phyloP scores from a whole-genome alignment of 2,329 filamentous ascomycete genomes.

The Clonostachys sp. region DNA sequence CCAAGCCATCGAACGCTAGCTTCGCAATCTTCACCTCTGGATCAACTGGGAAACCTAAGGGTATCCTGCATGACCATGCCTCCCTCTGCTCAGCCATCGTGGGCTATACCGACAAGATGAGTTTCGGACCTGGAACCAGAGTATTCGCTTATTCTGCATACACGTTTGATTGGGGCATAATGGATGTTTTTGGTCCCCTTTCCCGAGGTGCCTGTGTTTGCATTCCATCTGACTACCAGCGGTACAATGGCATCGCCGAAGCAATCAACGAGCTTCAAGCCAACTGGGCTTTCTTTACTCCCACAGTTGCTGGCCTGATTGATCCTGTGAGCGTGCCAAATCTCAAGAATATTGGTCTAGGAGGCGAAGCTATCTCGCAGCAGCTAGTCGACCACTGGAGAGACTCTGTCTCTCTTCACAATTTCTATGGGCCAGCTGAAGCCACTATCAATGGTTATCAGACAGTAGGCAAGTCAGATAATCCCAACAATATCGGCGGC shows the following conservation, averaged over 20 bases:
- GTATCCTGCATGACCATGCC: constrained; percentile 4
- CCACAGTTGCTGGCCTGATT: constrained; percentile 11
- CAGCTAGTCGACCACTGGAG: background rate
- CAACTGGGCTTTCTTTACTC: constrained; percentile 4
- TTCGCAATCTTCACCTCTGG: constrained; percentile 3
- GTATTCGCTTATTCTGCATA: constrained; percentile 38
- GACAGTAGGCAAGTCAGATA: background rate
- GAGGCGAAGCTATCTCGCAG: constrained; percentile 13
- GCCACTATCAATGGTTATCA: background rate
- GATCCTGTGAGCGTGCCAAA: constrained; percentile 9
- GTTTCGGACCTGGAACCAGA: constrained; percentile 13
- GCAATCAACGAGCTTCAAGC: constrained; percentile 1
- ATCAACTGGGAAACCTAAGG: constrained; percentile 6
- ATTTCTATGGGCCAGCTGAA: constrained; percentile 1
- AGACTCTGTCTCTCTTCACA: background rate
- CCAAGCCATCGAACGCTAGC: constrained; percentile 13
- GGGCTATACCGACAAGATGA: constrained; percentile 28
- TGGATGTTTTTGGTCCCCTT: constrained; percentile 4
- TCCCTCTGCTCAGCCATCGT: constrained; percentile 22
- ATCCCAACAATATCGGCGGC: constrained; percentile 2
- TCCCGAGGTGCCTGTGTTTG: constrained; percentile 6
- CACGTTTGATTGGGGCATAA: constrained; percentile 6
- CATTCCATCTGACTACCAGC: constrained; percentile 7
- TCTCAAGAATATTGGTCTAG: constrained; percentile 10
- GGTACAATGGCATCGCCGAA: constrained; percentile 3